Percentiles rank a stretch among this genome's conserved stretches.
Evolutionary conservation across 2,329 filamentous ascomycete species (phyloP).

Genomic region (Onygena corvina): DNA sequence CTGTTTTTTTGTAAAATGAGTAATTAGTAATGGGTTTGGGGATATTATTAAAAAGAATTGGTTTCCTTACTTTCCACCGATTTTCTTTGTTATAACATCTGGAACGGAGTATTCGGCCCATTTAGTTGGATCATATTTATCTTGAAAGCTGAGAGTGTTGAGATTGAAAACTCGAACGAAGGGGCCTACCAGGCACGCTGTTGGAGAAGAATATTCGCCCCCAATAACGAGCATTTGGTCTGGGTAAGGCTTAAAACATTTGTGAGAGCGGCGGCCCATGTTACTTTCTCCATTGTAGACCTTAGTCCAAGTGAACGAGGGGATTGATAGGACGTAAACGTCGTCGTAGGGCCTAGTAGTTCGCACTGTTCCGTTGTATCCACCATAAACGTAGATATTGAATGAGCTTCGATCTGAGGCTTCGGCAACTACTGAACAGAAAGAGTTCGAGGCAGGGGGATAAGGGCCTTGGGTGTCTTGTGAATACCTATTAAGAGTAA

Average conservation of each 20-base stretch:
- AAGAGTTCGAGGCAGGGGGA: constrained; percentile 27
- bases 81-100: constrained; percentile 20
- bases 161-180: constrained; percentile 41
- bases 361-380: constrained; percentile 20
- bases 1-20: constrained; percentile 16
- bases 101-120: constrained; percentile 26
- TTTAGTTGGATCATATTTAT: constrained; percentile 22
- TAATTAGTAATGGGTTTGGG: constrained; percentile 7
- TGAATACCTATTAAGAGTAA: constrained; percentile 24
- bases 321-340: constrained; percentile 27
- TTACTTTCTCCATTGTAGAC: constrained; percentile 15
- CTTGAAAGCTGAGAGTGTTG: constrained; percentile 24
- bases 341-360: constrained; percentile 21
- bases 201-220: constrained; percentile 16
- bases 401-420: constrained; percentile 29
- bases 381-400: constrained; percentile 28
- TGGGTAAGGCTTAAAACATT: constrained; percentile 36
- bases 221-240: constrained; percentile 35
- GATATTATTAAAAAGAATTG: not conserved
- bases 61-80: constrained; percentile 27
- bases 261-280: constrained; percentile 23
- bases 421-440: constrained; percentile 32
- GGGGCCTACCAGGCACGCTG: constrained; percentile 40
- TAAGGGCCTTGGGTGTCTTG: constrained; percentile 32
- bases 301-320: constrained; percentile 27